These are phyloP conservation scores for Talaromyces atroroseus DNA, from an alignment of 2,329 filamentous ascomycete species.

Conservation along the genomic window DNA sequence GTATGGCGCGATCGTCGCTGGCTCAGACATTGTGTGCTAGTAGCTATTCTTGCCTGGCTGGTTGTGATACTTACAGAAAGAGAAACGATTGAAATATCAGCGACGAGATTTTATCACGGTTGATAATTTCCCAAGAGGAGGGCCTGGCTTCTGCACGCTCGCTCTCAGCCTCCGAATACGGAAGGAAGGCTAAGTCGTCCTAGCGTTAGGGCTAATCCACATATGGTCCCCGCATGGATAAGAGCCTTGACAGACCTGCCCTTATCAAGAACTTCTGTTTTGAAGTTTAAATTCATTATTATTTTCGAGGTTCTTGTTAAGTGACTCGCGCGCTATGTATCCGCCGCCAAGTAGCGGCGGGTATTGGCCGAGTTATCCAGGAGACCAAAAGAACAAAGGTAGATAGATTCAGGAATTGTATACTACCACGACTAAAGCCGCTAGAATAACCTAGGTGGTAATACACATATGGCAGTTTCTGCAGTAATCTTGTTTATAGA, in stretches of 20 bases:
- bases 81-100: not conserved
- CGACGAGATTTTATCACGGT: not conserved
- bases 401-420: no score
- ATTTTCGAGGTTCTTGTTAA: not conserved
- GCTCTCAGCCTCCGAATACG: constrained; percentile 1
- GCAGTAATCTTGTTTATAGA: no score
- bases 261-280: not conserved
- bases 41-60: not conserved
- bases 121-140: not conserved
- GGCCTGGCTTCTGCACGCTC: not conserved
- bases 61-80: not conserved
- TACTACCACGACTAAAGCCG: no score
- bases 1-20: not conserved
- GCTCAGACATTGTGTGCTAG: not conserved
- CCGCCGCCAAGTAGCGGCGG: no score
- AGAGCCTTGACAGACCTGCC: not conserved
- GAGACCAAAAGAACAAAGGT: no score
- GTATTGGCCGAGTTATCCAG: no score
- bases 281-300: no score
- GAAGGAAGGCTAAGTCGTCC: not conserved
- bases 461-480: no score
- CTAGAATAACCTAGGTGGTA: no score
- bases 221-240: not conserved
- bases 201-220: no score
- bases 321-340: not conserved